phyloP scores from a whole-genome alignment of 164 flowering plant species.

The Tetrastigma voinierianum region DNA sequence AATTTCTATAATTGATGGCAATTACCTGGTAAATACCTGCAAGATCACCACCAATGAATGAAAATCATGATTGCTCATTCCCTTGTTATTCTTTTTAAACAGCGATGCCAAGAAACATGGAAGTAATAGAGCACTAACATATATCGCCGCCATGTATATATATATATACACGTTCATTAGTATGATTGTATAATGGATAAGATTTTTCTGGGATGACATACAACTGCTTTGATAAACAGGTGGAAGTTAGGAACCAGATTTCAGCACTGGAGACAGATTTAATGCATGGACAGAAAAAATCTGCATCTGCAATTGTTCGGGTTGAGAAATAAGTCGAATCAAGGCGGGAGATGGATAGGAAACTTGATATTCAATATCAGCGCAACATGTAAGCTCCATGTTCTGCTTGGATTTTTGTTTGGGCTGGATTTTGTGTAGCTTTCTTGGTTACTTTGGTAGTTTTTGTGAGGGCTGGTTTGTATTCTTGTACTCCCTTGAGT shows the following conservation, averaged over 20 bases:
- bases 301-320: constrained; percentile 37
- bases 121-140: no score
- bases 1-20: no score
- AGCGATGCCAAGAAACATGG: no score
- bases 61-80: no score
- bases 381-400: constrained; percentile 65
- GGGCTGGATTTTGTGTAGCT: not conserved
- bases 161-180: no score
- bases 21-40: no score
- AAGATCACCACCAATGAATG: no score
- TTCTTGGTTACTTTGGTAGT: not conserved
- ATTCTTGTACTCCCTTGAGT: no score
- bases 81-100: no score
- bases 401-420: constrained; percentile 3
- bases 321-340: constrained; percentile 52
- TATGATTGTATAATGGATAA: no score
- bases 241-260: constrained; percentile 59
- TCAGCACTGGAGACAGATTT: constrained; percentile 51
- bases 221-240: constrained; percentile 40
- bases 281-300: constrained; percentile 42
- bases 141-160: no score
- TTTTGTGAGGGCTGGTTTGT: not conserved
- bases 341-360: constrained; percentile 63
- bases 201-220: no score
- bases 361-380: constrained; percentile 69